A percentile compares a stretch with the other conserved stretches of the same genome.
phyloP scores from a whole-genome alignment of 1,139 yeast species.

The Hyphopichia burtonii region DNA sequence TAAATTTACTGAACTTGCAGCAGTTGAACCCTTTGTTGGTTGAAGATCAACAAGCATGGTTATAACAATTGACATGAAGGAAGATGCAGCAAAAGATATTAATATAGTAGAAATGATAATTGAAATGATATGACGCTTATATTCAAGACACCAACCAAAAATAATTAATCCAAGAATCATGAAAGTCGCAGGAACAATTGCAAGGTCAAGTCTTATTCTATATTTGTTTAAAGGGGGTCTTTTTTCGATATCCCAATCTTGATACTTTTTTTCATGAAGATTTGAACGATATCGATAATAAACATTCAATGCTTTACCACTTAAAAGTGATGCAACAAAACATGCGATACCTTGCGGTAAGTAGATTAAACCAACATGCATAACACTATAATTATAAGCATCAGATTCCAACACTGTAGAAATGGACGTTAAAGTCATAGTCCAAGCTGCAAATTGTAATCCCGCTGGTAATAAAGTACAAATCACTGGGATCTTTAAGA shows the following conservation, averaged over 20 bases:
- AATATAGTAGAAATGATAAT: constrained; percentile 31
- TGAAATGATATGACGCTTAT: constrained; percentile 21
- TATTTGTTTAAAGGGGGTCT: constrained; percentile 28
- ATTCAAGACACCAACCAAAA: constrained; percentile 43
- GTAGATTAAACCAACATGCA: constrained; percentile 39
- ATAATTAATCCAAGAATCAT: constrained; percentile 29
- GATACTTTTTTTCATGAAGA: constrained; percentile 16
- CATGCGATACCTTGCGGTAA: constrained; percentile 40
- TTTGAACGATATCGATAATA: constrained; percentile 22
- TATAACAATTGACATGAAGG: constrained; percentile 28
- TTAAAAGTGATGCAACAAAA: constrained; percentile 27
- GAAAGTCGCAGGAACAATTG: constrained; percentile 22
- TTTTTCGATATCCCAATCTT: constrained; percentile 11
- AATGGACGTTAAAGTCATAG: constrained; percentile 33
- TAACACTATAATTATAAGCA: constrained; percentile 28
- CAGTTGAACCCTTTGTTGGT: constrained; percentile 33
- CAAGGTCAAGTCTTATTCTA: constrained; percentile 26
- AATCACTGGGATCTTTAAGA: constrained; percentile 22
- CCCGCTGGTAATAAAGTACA: constrained; percentile 32
- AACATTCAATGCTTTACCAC: constrained; percentile 28
- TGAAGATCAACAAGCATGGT: constrained; percentile 38
- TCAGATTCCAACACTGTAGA: constrained; percentile 27
- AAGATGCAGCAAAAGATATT: constrained; percentile 27
- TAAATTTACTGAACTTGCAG: constrained; percentile 38
- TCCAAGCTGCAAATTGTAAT: constrained; percentile 38